A percentile compares a stretch with the other conserved stretches of the same genome.
Conservation (phyloP, 257 asterid genomes). For the Capsicum pubescens region DNA sequence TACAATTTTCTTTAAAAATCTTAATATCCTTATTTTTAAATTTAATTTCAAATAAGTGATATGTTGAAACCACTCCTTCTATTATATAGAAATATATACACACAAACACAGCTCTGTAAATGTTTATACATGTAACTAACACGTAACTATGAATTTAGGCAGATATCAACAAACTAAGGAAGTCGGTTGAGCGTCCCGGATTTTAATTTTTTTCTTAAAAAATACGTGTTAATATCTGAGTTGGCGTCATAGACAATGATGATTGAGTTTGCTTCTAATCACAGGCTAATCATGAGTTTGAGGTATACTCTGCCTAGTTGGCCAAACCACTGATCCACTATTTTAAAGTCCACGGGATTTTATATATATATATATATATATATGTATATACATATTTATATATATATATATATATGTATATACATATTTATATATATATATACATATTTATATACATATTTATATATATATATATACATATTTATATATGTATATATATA, state of each 20-base stretch:
- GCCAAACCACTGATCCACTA: not conserved
- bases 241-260: not conserved
- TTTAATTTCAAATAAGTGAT: too few relatives aligned
- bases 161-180: not conserved
- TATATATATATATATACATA: too few relatives aligned
- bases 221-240: not conserved
- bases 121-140: not conserved
- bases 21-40: too few relatives aligned
- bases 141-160: not conserved
- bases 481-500: too few relatives aligned
- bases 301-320: not conserved
- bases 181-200: not conserved
- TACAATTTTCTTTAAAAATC: too few relatives aligned
- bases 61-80: too few relatives aligned
- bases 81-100: not conserved
- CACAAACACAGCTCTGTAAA: not conserved
- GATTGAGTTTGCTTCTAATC: slow-evolving; percentile 2
- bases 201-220: not conserved
- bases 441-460: too few relatives aligned
- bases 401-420: too few relatives aligned
- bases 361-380: too few relatives aligned
- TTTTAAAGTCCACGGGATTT: not conserved
- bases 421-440: too few relatives aligned
- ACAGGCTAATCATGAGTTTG: not conserved
- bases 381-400: too few relatives aligned